A percentile compares a stretch with the other conserved stretches of the same genome.
These are phyloP conservation scores for Trametes punicea DNA, from an alignment of 768 basidiomycete genomes.

Conservation along the genomic window DNA sequence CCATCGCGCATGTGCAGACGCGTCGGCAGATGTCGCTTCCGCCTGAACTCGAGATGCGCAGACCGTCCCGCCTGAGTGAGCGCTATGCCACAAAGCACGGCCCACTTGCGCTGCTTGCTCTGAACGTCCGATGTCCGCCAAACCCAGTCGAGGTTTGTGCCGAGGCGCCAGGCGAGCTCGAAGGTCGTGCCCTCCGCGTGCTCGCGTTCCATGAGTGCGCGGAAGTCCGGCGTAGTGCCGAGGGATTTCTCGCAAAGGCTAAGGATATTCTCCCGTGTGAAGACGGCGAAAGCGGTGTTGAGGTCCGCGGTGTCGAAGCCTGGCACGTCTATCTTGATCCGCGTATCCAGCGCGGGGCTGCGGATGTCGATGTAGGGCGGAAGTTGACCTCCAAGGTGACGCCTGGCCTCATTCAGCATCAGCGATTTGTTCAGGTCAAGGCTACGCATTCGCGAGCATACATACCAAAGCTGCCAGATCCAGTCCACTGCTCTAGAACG, in stretches of 20 bases:
- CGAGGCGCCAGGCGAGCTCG: conserved; percentile 76
- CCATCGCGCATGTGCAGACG: conserved; percentile 43
- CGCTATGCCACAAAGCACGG: conserved; percentile 72
- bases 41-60: conserved; percentile 69
- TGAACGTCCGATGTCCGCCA: conserved; percentile 67
- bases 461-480: conserved; percentile 83
- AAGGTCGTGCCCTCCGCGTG: conserved; percentile 54
- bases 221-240: conserved; percentile 55
- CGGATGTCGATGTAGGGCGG: conserved; percentile 68
- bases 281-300: conserved; percentile 43
- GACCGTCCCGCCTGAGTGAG: conserved; percentile 57
- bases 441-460: too few relatives aligned
- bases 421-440: too few relatives aligned
- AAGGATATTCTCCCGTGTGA: conserved; percentile 62
- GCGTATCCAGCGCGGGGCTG: conserved; percentile 63
- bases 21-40: conserved; percentile 64
- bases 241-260: conserved; percentile 58
- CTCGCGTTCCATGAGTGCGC: conserved; percentile 52
- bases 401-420: conserved; percentile 41
- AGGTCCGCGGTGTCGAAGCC: conserved; percentile 37
- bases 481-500: conserved; percentile 82
- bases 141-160: conserved; percentile 81
- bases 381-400: conserved; percentile 65
- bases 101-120: conserved; percentile 63
- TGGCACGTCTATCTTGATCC: conserved; percentile 70